Conservation (phyloP, 768 basidiomycete genomes). For the Mycena olivaceomarginata region DNA sequence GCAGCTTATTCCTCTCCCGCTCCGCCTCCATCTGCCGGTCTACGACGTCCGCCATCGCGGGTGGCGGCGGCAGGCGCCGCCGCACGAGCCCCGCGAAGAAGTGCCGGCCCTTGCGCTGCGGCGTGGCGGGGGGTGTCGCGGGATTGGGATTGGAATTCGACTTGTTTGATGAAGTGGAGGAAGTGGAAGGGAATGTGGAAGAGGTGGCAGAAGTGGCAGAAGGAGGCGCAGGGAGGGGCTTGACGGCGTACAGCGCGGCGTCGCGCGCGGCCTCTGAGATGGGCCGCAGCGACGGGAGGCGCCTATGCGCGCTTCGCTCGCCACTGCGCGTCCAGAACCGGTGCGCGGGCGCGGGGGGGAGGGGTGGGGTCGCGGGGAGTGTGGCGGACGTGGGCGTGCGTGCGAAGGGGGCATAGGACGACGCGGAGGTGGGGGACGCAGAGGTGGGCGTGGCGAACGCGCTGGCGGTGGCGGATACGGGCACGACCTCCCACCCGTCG, state of each 20-base stretch:
- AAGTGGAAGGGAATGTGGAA: neutral
- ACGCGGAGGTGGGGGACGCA: slow-evolving; percentile 13
- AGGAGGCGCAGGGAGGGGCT: slow-evolving; percentile 19
- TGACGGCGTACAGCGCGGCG: slow-evolving; percentile 8
- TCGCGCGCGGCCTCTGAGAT: slow-evolving; percentile 29
- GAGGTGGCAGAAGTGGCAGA: too few species aligned
- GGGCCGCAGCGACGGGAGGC: slow-evolving; percentile 32
- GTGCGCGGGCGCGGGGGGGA: slow-evolving; percentile 21
- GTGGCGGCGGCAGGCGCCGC: neutral
- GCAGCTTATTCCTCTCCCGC: slow-evolving; percentile 21
- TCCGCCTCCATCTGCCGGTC: neutral
- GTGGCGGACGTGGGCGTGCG: slow-evolving; percentile 4
- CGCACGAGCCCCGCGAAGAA: slow-evolving; percentile 36
- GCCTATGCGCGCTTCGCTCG: slow-evolving; percentile 1
- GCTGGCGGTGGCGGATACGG: slow-evolving; percentile 6
- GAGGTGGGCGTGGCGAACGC: slow-evolving; percentile 15
- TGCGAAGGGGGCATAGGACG: neutral
- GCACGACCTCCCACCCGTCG: slow-evolving; percentile 43
- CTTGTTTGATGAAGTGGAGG: neutral
- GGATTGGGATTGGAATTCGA: too few species aligned
- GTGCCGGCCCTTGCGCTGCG: slow-evolving; percentile 20
- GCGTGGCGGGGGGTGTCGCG: neutral
- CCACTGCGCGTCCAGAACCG: slow-evolving; percentile 36
- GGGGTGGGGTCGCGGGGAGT: neutral
- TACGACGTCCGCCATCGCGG: too few species aligned